Evolutionary conservation across 2,329 filamentous ascomycete species (phyloP).

Genomic region (Hirsutella thompsonii): DNA sequence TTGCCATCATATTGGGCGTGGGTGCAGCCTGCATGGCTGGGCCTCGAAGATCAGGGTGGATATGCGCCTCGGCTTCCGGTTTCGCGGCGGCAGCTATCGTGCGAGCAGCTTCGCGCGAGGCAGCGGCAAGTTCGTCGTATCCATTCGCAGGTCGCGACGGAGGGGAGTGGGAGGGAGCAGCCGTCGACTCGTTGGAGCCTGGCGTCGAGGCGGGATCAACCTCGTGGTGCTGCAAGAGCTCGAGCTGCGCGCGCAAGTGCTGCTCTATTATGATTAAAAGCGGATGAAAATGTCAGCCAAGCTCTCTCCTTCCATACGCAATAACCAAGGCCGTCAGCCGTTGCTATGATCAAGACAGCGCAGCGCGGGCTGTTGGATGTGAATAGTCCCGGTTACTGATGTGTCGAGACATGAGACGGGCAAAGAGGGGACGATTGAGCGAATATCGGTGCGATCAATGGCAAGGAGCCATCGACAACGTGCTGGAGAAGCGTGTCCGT

Average conservation of each 20-base stretch:
- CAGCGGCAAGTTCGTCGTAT: constrained; percentile 26
- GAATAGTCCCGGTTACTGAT: too few species aligned
- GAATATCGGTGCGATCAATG: too few species aligned
- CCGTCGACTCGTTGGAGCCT: constrained; percentile 16
- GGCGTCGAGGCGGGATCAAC: constrained; percentile 17
- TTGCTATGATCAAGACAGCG: too few species aligned
- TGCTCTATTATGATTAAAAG: constrained; percentile 18
- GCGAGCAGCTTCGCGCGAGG: constrained; percentile 20
- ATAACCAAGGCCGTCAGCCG: too few species aligned
- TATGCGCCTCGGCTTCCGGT: constrained; percentile 29
- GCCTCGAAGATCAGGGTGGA: constrained; percentile 34
- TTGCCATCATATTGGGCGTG: constrained; percentile 24
- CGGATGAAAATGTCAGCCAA: constrained; percentile 10
- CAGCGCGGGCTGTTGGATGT: too few species aligned
- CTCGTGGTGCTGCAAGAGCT: constrained; percentile 28
- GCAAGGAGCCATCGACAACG: too few species aligned
- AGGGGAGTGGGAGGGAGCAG: constrained; percentile 15
- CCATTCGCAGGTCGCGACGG: constrained; percentile 27
- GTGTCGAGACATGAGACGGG: too few species aligned
- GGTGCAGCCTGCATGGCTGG: constrained; percentile 11
- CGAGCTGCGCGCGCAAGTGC: constrained; percentile 29
- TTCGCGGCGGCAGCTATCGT: constrained; percentile 20
- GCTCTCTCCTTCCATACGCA: not conserved
- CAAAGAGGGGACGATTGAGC: too few species aligned
- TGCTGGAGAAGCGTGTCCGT: too few species aligned